phyloP scores from a whole-genome alignment of 352 stramenopile genomes.

The Phytophthora sp. region DNA sequence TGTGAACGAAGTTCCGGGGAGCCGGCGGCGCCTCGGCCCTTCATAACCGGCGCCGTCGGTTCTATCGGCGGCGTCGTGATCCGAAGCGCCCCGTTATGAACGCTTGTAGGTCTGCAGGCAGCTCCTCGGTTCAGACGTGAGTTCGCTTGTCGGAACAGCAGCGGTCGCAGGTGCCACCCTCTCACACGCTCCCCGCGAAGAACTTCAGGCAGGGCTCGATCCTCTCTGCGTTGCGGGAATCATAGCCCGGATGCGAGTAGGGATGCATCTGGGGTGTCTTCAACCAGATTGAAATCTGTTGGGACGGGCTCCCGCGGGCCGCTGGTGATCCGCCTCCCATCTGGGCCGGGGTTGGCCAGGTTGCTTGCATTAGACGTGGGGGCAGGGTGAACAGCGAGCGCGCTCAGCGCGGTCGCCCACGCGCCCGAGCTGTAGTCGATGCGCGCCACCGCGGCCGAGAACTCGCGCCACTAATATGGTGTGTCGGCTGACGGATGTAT shows the following conservation, averaged over 20 bases:
- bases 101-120: not conserved
- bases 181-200: not conserved
- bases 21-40: not conserved
- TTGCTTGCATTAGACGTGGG: no score
- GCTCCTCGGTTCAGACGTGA: not conserved
- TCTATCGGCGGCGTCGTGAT: not conserved
- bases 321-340: no score
- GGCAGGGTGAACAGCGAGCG: no score
- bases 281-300: no score
- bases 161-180: not conserved
- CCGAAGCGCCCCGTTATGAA: not conserved
- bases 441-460: not conserved
- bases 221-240: not conserved
- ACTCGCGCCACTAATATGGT: not conserved
- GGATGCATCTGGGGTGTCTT: no score
- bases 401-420: not conserved
- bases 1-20: not conserved
- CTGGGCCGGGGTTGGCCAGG: no score
- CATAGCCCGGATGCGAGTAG: no score
- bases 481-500: not conserved
- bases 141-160: not conserved
- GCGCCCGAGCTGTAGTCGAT: not conserved
- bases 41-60: not conserved
- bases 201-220: not conserved
- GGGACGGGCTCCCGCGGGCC: no score